Conservation (phyloP, 208 protist genomes). For the Plasmodiophora brassicae region DNA sequence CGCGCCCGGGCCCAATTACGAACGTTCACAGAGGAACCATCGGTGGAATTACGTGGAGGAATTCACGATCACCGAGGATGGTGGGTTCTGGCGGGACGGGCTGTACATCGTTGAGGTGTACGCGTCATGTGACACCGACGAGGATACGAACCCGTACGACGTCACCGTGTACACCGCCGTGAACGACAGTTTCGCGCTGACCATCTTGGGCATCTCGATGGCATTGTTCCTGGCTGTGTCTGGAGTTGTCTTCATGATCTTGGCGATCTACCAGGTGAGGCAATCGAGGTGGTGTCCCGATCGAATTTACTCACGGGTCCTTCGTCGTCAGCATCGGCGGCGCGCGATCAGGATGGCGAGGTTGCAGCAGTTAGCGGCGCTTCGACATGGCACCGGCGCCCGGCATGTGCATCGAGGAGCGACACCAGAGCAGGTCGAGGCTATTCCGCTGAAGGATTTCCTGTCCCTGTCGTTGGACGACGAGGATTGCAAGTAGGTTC, state of each 20-base stretch:
- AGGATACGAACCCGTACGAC: background rate
- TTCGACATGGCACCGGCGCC: background rate
- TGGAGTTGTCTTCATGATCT: slow-evolving; percentile 3
- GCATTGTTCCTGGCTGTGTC: slow-evolving; percentile 2
- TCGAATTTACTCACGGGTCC: no score
- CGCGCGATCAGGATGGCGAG: background rate
- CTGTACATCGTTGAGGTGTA: slow-evolving; percentile 21
- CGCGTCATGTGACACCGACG: slow-evolving; percentile 7
- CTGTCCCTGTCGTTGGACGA: background rate
- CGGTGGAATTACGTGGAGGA: slow-evolving; percentile 23
- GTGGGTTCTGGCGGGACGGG: background rate
- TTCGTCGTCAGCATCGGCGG: slow-evolving; percentile 1
- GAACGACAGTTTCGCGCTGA: background rate
- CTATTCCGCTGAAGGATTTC: background rate
- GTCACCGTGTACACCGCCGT: background rate
- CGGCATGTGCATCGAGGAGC: background rate
- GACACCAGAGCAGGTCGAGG: background rate
- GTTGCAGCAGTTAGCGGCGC: background rate
- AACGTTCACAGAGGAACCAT: slow-evolving; percentile 19
- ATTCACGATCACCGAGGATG: background rate
- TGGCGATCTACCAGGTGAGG: background rate
- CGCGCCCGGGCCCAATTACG: no score
- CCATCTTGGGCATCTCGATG: background rate
- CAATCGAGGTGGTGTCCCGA: no score
- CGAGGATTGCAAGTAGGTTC: background rate